Evolutionary conservation across 2,329 filamentous ascomycete genomes (phyloP), one percentile per base, ranked within the genome.

Genomic region (Cladophialophora psammophila): DNA sequence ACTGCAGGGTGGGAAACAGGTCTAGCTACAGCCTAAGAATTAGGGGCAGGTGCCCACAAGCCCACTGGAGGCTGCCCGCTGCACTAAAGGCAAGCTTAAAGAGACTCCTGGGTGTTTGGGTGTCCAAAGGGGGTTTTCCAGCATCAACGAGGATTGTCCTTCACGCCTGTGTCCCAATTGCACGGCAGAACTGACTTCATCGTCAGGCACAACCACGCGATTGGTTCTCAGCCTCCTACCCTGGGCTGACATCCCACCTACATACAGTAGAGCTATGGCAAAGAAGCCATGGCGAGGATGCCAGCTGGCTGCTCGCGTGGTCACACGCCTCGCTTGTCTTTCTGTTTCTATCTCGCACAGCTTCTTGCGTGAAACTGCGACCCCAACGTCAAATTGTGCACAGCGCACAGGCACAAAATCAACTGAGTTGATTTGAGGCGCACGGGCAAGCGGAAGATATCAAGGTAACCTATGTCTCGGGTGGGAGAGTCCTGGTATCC

Each of bases 191-290:
- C 18, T 45, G 48, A 32, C 35, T 58, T 40, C 54, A 55, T 50
- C 54, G 38, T 35, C 66, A 69, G 67, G 67, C 67, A 69, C 67
- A 9, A n/a, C 4, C 40, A 64, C 13, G 42, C 53, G 48, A 70
- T 68, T 70, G 68, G 68, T 67, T 60, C 68, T 70, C 68, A 70
- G n/a, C 56, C 57, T 66, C 42, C 59, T 65, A 65, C 65, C 65
- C 59, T 58, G 62, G 60, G 48, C 48, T 59, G 64, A 42, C 40
- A 65, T 48, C 18, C 31, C 36, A 40, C 35, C 26, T n/a, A 3
- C 26, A 26, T 3, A 26, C 26, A 26, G 26, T 26, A 42, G 36
- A 26, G 26, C 13, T 54, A 35, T 5, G 52, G 13, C 26, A 32
- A 32, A 32, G 34, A 54, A 13, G 20, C 52, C 52, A n/a, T 36